Conservation (phyloP, 805 yeast species). For the Suhomyces vadensis region DNA sequence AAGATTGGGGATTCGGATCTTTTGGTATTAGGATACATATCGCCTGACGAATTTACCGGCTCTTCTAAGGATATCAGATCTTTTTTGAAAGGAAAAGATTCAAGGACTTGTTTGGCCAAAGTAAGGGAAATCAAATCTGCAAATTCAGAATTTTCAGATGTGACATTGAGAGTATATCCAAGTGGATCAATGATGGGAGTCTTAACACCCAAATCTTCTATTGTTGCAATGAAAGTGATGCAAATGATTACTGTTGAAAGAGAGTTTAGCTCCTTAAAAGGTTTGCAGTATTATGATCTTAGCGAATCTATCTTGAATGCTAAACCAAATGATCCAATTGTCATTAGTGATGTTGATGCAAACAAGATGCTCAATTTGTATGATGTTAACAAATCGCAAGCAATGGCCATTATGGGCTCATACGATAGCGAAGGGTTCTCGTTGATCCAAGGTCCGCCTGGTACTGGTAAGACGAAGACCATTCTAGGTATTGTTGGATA, state of each 20-base stretch:
- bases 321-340: constrained; percentile 49
- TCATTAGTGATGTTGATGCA: constrained; percentile 35
- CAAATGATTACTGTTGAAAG: constrained; percentile 92
- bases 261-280: constrained; percentile 82
- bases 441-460: constrained; percentile 97
- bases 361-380: constrained; percentile 49
- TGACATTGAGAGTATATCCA: constrained; percentile 69
- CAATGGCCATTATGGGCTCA: constrained; percentile 80
- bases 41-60: constrained; percentile 19
- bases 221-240: constrained; percentile 73
- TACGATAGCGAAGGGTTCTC: constrained; percentile 73
- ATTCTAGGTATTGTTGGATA: constrained; percentile 89
- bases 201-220: constrained; percentile 61
- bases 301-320: constrained; percentile 68
- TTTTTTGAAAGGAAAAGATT: constrained; percentile 29
- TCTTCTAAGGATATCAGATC: constrained; percentile 18
- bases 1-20: constrained; percentile 76
- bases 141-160: constrained; percentile 65
- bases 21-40: constrained; percentile 52
- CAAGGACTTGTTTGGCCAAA: constrained; percentile 74
- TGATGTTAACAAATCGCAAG: constrained; percentile 84
- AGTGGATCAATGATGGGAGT: constrained; percentile 51
- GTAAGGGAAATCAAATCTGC: constrained; percentile 70
- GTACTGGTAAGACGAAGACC: constrained; percentile 93
- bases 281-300: constrained; percentile 79